A percentile compares a stretch with the other conserved stretches of the same genome.
Evolutionary conservation across 1,139 yeast genomes (phyloP).

Genomic region (Blastobotrys indianensis): DNA sequence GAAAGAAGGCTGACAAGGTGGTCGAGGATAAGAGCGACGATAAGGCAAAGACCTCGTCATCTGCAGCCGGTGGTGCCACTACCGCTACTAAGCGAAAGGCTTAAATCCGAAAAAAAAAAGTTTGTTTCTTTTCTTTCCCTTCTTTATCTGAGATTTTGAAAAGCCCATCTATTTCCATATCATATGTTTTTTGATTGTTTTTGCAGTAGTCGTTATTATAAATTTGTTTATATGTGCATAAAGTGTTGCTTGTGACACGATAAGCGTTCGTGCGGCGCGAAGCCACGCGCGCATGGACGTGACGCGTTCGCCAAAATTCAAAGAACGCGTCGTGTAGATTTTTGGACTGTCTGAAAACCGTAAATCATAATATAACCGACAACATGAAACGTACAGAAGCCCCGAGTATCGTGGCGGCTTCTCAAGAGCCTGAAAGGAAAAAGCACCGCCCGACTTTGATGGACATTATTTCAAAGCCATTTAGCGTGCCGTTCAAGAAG

Average conservation of each 20-base stretch:
- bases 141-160: too few species aligned
- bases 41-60: slow-evolving; percentile 17
- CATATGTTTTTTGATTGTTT: not conserved
- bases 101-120: slow-evolving; percentile 7
- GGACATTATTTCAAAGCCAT: slow-evolving; percentile 24
- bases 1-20: slow-evolving; percentile 15
- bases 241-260: not conserved
- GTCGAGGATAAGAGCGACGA: slow-evolving; percentile 5
- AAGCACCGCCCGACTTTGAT: slow-evolving; percentile 16
- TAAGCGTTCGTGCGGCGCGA: not conserved
- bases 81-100: slow-evolving; percentile 26
- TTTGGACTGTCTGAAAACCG: too few species aligned
- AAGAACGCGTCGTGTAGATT: too few species aligned
- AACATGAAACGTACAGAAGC: slow-evolving; percentile 13
- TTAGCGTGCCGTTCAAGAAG: slow-evolving; percentile 21
- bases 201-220: not conserved
- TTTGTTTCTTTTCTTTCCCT: not conserved
- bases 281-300: not conserved
- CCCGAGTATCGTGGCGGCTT: slow-evolving; percentile 7
- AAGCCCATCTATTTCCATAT: not conserved
- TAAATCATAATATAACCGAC: not conserved
- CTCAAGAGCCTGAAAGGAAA: slow-evolving; percentile 2
- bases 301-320: too few species aligned
- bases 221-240: not conserved
- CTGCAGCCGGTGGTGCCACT: slow-evolving; percentile 16